Evolutionary conservation across 2,329 filamentous ascomycete genomes (phyloP), one percentile per base, ranked within the genome.

Genomic region (Claviceps monticola): DNA sequence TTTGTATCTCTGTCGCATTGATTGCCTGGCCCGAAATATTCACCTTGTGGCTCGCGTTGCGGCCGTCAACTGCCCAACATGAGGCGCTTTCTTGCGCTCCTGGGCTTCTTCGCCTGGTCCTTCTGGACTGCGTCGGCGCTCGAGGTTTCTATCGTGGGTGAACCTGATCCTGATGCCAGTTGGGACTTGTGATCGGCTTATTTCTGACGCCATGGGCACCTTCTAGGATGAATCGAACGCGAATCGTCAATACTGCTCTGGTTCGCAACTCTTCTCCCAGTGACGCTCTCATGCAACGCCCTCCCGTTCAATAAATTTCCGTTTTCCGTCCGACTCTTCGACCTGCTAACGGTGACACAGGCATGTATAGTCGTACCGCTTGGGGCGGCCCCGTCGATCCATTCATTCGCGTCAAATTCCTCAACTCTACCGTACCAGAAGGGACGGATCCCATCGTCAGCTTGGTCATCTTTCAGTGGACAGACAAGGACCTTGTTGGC

Each of bases 391-490:
- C 81, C 38, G 79, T 88, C 54, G 88, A 96, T 60, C 91, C 91
- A 19, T 95, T 88, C 71, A 95, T 97, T 66, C 76, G 85, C 59
- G 78, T 88, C 66, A 88, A 88, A 64, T 94, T 95, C 62, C 70
- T 84, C 42, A 68, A 76, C 70, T 63, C 74, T 70, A 66, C 78
- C 61, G 71, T 77, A 53, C 75, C 78, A 36, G 74, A 82, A 52
- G 60, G 54, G 23, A 71, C 76, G 46, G 85, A 95, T 64, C 84
- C 86, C 5, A 74, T 88, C 44, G 84, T 89, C 57, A 94, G 88
- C 66, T 70, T 96, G 59, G 75, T 95, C 50, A 84, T 98, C 56
- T 98, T 95, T 66, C 91, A 98, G 69, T 98, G 90, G 88, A 82
- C 78, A 58, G 93, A 98, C 64, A 82, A 86, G 64, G 71, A 80